These are phyloP conservation scores for Penicillium sp. DNA, from an alignment of 2,329 filamentous ascomycete species.

Conservation along the genomic window DNA sequence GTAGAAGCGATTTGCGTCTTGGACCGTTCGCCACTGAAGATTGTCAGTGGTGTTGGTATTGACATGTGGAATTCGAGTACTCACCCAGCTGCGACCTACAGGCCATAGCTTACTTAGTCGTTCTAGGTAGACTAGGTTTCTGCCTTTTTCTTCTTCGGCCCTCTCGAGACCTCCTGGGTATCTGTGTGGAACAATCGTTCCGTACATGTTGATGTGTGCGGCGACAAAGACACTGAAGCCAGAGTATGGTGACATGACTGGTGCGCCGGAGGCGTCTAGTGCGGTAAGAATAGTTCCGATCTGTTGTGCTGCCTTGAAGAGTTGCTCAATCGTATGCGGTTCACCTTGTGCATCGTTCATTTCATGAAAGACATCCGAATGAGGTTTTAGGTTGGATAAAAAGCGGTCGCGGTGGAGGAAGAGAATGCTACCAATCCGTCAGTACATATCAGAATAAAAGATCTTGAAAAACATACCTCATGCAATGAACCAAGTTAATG, in stretches of 20 bases:
- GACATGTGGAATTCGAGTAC: not conserved
- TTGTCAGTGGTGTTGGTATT: constrained; percentile 1
- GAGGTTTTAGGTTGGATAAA: constrained; percentile 32
- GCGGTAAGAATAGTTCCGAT: constrained; percentile 34
- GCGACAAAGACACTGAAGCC: constrained; percentile 42
- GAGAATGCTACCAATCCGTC: constrained; percentile 25
- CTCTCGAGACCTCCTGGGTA: constrained; percentile 35
- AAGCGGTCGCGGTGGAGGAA: constrained; percentile 39
- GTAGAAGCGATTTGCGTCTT: constrained; percentile 39
- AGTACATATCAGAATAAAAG: not conserved
- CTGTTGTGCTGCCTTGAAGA: constrained; percentile 36
- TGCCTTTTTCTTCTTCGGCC: constrained; percentile 34
- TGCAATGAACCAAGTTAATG: constrained; percentile 41
- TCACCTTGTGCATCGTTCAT: constrained; percentile 16
- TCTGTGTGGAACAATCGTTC: constrained; percentile 33
- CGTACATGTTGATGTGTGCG: constrained; percentile 43
- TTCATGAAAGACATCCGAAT: constrained; percentile 23
- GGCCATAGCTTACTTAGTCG: constrained; percentile 36
- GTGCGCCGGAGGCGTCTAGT: constrained; percentile 32
- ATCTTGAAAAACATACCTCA: constrained; percentile 28
- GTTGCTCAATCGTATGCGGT: constrained; percentile 29
- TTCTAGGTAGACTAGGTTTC: constrained; percentile 37
- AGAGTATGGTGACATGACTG: constrained; percentile 39
- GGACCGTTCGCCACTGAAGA: constrained; percentile 36
- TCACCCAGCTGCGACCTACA: constrained; percentile 38